A percentile compares a stretch with the other conserved stretches of the same genome.
Evolutionary conservation across 768 basidiomycete genomes (phyloP).

Genomic region (Dacryopinax spathularia): DNA sequence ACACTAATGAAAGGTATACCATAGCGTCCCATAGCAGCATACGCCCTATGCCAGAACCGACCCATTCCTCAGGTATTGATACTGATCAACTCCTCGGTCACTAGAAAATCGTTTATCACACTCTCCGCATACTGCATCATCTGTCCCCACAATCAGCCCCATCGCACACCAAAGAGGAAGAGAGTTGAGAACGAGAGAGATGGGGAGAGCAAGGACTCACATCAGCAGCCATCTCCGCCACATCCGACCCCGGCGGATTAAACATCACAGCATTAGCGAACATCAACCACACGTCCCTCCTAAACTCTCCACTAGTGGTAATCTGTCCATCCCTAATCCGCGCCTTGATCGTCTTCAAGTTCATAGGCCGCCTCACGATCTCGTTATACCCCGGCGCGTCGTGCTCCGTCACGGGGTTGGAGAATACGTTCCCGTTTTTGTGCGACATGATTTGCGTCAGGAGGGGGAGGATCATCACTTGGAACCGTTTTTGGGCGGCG

Average conservation of each 20-base stretch:
- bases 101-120: not conserved
- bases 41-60: too few species aligned
- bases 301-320: constrained; percentile 68
- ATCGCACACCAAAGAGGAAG: too few species aligned
- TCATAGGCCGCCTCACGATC: constrained; percentile 89
- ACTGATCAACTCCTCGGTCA: not conserved
- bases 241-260: constrained; percentile 71
- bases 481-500: constrained; percentile 44
- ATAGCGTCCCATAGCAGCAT: too few species aligned
- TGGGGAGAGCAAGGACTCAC: constrained; percentile 32
- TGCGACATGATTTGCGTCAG: constrained; percentile 73
- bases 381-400: constrained; percentile 88
- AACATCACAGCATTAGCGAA: constrained; percentile 98
- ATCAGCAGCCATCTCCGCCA: constrained; percentile 84
- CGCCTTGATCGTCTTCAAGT: constrained; percentile 83
- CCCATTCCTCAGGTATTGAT: not conserved
- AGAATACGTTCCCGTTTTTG: constrained; percentile 78
- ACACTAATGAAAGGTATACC: too few species aligned
- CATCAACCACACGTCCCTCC: constrained; percentile 82
- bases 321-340: constrained; percentile 74
- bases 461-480: constrained; percentile 66
- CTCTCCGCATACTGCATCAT: not conserved
- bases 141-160: not conserved
- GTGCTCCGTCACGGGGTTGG: constrained; percentile 72
- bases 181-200: too few species aligned